Base-by-base conservation (phyloP, 2,329 filamentous ascomycete genomes). In the Paracorniculantispora psalliotae region DNA sequence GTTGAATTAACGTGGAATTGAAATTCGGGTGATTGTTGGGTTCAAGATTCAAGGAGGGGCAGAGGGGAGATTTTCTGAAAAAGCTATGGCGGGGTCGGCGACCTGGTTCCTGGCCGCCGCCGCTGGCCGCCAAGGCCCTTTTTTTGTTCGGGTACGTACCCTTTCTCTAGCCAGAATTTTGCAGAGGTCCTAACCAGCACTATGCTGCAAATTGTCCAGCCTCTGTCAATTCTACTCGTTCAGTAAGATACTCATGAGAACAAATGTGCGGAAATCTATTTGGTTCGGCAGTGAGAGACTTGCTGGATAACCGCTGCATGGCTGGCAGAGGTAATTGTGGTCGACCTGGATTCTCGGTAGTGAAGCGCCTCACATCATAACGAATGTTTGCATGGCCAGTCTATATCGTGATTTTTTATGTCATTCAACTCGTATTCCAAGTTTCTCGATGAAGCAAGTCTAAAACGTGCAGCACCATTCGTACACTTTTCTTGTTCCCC, bases 1-100 rank as follows among this genome's bases (percentile, higher is more conserved):
- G 62, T 63, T 66, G 26, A 47, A 48, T 41, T 50, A 62, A 63
- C 50, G 62, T 58, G 62, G 56, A 49, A 55, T 63, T 48, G 55
- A 59, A 47, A 55, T 61, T 57, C 50, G 59, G 57, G 60, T 61
- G 57, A 62, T 30, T 52, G 25, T 17, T 44, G 33, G 58, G 55
- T 59, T 47, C 39, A 54, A 54, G 37, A 58, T 57, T 26, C 49
- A 64, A 66, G 62, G 63, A 55, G 59, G 59, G 59, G 59, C 41
- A 44, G 59, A 52, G 50, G 59, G 39, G 43, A 61, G 49, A 55
- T 59, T 61, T 61, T 59, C n/a, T 28, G 17, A 48, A 28, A n/a
- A 47, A 50, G 41, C 30, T 39, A 59, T 61, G 59, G 59, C 59
- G 59, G 55, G 59, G 59, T 55, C 37, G 37, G 10, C 28, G 21